Percentiles rank a stretch among this genome's conserved stretches.
phyloP scores from a whole-genome alignment of 768 basidiomycete species.

The Trametes maxima region DNA sequence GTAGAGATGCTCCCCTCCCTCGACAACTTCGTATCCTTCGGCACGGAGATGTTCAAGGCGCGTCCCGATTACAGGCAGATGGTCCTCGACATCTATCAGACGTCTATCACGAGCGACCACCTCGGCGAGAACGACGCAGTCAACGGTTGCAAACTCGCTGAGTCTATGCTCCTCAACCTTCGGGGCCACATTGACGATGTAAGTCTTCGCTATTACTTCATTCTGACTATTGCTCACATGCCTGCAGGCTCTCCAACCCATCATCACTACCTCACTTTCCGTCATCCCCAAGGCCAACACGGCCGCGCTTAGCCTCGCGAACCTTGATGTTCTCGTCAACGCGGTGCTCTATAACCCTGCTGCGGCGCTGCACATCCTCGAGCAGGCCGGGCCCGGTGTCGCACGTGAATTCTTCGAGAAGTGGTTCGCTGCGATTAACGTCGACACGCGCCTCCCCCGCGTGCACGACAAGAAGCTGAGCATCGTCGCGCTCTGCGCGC shows the following conservation, averaged over 20 bases:
- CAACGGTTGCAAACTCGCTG: slow-evolving; percentile 83
- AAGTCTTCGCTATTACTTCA: slow-evolving; percentile 30
- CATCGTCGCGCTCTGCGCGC: slow-evolving; percentile 71
- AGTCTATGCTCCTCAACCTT: slow-evolving; percentile 80
- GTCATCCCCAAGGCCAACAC: slow-evolving; percentile 66
- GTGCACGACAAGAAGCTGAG: slow-evolving; percentile 91
- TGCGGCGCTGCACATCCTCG: slow-evolving; percentile 76
- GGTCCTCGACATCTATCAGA: slow-evolving; percentile 82
- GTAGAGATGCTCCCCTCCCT: slow-evolving; percentile 84
- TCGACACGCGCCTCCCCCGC: slow-evolving; percentile 61
- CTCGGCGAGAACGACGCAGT: slow-evolving; percentile 85
- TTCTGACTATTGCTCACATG: neutral
- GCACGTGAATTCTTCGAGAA: slow-evolving; percentile 79
- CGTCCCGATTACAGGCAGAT: slow-evolving; percentile 78
- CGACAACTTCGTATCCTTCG: slow-evolving; percentile 88
- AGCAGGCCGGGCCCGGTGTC: slow-evolving; percentile 55
- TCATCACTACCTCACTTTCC: slow-evolving; percentile 63
- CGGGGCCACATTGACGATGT: slow-evolving; percentile 80
- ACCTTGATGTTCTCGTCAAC: slow-evolving; percentile 84
- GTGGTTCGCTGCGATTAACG: slow-evolving; percentile 79
- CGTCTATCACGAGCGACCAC: slow-evolving; percentile 64
- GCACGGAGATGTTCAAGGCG: slow-evolving; percentile 71
- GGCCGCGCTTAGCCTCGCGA: slow-evolving; percentile 66
- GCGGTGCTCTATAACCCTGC: slow-evolving; percentile 81
- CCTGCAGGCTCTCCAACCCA: slow-evolving; percentile 59